These are phyloP conservation scores for Solanum peruvianum DNA, from an alignment of 257 asterid species.

Conservation along the genomic window DNA sequence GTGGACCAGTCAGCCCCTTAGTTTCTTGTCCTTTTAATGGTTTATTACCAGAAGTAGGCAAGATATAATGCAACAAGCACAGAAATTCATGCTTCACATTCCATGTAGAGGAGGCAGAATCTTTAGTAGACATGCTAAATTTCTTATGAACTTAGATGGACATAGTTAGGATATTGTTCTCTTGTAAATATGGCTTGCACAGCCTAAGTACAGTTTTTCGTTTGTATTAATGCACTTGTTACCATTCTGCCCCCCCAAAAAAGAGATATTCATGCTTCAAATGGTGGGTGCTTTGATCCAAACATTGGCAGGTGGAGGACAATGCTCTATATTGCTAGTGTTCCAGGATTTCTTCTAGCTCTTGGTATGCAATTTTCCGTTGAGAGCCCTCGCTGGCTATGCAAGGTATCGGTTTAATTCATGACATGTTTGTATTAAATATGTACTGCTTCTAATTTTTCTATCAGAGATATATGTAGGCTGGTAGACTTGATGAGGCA, in stretches of 20 bases:
- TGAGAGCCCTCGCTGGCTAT: conserved; percentile 96
- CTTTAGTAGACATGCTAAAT: not conserved
- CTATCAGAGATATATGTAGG: conserved; percentile 23
- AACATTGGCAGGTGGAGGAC: conserved; percentile 66
- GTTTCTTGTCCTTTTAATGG: not conserved
- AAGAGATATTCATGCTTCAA: not conserved
- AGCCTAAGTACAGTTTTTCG: not conserved
- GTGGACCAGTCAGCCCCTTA: not conserved
- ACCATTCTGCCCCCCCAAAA: not conserved
- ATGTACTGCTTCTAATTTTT: not conserved
- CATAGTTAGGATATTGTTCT: not conserved
- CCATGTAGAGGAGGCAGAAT: not conserved
- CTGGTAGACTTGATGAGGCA: conserved; percentile 63
- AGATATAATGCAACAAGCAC: not conserved
- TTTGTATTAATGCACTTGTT: not conserved
- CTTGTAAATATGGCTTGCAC: not conserved
- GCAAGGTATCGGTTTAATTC: conserved; percentile 40
- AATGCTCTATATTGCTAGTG: conserved; percentile 51
- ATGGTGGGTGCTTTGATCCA: not conserved
- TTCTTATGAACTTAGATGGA: not conserved
- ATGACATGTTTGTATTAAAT: not conserved
- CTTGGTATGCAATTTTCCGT: conserved; percentile 82
- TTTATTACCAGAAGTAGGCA: not conserved
- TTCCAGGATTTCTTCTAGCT: conserved; percentile 62
- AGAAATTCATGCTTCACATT: not conserved